Conservation (phyloP, 2,329 filamentous ascomycete species). For the Claviceps digitariae region DNA sequence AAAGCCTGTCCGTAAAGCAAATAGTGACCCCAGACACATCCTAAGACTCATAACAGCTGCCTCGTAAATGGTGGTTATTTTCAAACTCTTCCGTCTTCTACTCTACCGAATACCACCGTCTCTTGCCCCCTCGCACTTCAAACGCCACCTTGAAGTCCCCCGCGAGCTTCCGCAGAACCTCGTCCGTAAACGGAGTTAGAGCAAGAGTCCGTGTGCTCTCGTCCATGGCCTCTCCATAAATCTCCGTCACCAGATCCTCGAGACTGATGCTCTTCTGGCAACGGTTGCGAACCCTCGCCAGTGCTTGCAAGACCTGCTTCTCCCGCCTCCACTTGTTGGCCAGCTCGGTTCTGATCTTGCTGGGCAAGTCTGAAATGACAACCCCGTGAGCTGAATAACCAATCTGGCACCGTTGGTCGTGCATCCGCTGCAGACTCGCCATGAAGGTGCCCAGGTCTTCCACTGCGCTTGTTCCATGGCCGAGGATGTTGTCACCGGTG, state of each 20-base stretch:
- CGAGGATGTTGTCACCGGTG: constrained; percentile 62
- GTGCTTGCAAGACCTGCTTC: constrained; percentile 21
- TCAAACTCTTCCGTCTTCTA: background rate
- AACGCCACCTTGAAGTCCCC: constrained; percentile 29
- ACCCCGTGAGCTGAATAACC: constrained; percentile 51
- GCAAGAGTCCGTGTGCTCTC: constrained; percentile 21
- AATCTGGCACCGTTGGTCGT: constrained; percentile 28
- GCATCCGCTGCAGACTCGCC: constrained; percentile 47
- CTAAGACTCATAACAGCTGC: no score
- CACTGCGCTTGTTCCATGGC: constrained; percentile 61
- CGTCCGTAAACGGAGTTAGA: constrained; percentile 28
- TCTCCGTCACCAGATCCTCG: constrained; percentile 25
- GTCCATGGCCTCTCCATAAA: constrained; percentile 27
- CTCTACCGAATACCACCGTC: constrained; percentile 21
- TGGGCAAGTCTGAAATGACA: constrained; percentile 35
- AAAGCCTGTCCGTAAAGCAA: no score
- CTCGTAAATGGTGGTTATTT: no score
- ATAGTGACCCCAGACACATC: no score
- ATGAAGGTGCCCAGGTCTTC: constrained; percentile 53
- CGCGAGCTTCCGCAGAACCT: constrained; percentile 28
- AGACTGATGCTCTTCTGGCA: constrained; percentile 23
- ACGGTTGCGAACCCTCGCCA: constrained; percentile 13
- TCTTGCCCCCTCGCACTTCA: constrained; percentile 19
- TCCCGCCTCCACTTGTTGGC: constrained; percentile 25
- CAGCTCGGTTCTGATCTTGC: constrained; percentile 17